These are phyloP conservation scores for Pythium aristosporum DNA, from an alignment of 352 stramenopile genomes.

Conservation along the genomic window DNA sequence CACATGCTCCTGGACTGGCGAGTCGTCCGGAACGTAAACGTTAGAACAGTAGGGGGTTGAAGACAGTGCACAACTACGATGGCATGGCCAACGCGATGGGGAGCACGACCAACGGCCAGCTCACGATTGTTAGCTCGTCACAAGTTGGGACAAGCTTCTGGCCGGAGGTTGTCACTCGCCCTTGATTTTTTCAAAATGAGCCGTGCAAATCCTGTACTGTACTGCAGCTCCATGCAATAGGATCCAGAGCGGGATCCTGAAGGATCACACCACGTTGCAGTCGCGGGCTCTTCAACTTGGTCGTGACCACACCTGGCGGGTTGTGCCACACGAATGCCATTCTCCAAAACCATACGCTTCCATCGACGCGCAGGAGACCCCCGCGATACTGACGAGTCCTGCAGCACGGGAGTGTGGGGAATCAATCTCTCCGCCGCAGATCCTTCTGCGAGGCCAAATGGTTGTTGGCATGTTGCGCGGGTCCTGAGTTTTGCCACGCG, in stretches of 20 bases:
- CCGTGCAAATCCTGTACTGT: too few relatives aligned
- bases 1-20: background rate
- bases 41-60: background rate
- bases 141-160: background rate
- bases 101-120: background rate
- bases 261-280: too few relatives aligned
- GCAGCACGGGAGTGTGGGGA: too few relatives aligned
- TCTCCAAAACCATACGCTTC: background rate
- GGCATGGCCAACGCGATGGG: background rate
- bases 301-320: too few relatives aligned
- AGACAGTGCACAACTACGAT: background rate
- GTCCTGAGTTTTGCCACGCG: slow-evolving; percentile 15
- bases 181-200: too few relatives aligned
- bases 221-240: too few relatives aligned
- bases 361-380: background rate
- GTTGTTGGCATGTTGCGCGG: background rate
- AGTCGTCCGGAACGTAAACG: background rate
- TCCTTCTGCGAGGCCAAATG: slow-evolving; percentile 19
- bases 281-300: too few relatives aligned
- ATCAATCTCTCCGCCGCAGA: slow-evolving; percentile 3
- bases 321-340: too few relatives aligned
- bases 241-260: too few relatives aligned
- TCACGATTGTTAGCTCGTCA: background rate
- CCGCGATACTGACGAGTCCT: background rate
- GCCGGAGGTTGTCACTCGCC: background rate